Evolutionary conservation across 2,329 filamentous ascomycete genomes (phyloP), one percentile per base, ranked within the genome.

Genomic region (Teratosphaeria gauchensis): DNA sequence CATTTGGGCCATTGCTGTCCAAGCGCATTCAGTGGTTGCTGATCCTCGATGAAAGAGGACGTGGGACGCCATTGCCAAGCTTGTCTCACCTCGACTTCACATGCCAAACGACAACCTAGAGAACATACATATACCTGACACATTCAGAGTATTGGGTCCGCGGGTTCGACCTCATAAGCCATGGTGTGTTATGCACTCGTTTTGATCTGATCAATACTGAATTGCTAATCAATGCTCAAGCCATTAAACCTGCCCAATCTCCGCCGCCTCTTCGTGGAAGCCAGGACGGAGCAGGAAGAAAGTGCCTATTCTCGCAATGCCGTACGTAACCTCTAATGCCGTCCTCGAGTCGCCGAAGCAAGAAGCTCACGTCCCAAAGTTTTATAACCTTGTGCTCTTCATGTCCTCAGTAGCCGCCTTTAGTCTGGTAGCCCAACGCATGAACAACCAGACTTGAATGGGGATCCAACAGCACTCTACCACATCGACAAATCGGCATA

Each of bases 301-400:
- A 89, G 94, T 73, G 89, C 91, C 61, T 94, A 97, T 66, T 97
- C 94, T 14, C 82, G 94, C 65, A 95, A 87, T 75, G 94, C 94
- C 56, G 94, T 96, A 77, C 70, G 88, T 75, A 12, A 19, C 0
- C 14, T 12, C 31, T 6, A 6, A 53, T 31, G 21, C 52, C 14
- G 32, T 32, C n/a, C 42, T 28, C 24, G 51, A 31, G 48, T 11
- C 46, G 42, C 54, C 30, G 24, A 16, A 31, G 32, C 24, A 14
- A 21, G 24, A 19, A 24, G 54, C 28, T 59, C 16, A 58, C 59
- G 58, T 33, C 24, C 30, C 46, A 12, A 38, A 96, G 94, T 99
- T 99, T 74, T 99, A 99, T 76, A 97, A 99, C 69, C 84, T 95
- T 0, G 91, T 96, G 0, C 79, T 97, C 1, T 99, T 97, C 77